A percentile compares a stretch with the other conserved stretches of the same genome.
These are phyloP conservation scores for Inonotus hispidus DNA, from an alignment of 1,284 basidiomycete genomes.

Conservation along the genomic window DNA sequence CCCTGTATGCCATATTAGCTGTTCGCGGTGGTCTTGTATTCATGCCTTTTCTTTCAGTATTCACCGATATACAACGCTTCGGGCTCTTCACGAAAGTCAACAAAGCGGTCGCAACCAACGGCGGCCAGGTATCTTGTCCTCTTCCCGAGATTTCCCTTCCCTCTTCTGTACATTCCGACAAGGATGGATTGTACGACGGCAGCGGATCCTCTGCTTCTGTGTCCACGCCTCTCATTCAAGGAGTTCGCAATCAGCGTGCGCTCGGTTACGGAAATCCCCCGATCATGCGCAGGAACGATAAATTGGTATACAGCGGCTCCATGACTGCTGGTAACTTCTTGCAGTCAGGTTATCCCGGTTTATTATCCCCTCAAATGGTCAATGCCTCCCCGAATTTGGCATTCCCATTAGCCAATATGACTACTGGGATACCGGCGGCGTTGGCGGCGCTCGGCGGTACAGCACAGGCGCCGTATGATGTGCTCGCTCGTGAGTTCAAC, in stretches of 20 bases:
- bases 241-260: background rate
- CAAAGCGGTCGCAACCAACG: background rate
- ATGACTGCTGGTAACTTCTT: background rate
- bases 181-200: background rate
- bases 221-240: background rate
- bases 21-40: background rate
- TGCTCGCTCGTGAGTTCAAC: constrained; percentile 67
- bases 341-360: background rate
- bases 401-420: constrained; percentile 10
- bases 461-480: constrained; percentile 32
- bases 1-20: constrained; percentile 38
- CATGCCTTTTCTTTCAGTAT: constrained; percentile 6
- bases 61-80: constrained; percentile 9
- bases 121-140: constrained; percentile 8
- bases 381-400: constrained; percentile 20
- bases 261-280: constrained; percentile 9
- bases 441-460: constrained; percentile 18
- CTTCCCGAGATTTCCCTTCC: background rate
- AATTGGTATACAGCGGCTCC: background rate
- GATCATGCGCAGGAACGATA: constrained; percentile 7
- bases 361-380: constrained; percentile 2
- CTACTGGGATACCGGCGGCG: constrained; percentile 11
- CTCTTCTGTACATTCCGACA: constrained; percentile 4
- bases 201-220: background rate
- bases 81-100: background rate